phyloP scores from a whole-genome alignment of 164 flowering plant species.

The Aristolochia californica region DNA sequence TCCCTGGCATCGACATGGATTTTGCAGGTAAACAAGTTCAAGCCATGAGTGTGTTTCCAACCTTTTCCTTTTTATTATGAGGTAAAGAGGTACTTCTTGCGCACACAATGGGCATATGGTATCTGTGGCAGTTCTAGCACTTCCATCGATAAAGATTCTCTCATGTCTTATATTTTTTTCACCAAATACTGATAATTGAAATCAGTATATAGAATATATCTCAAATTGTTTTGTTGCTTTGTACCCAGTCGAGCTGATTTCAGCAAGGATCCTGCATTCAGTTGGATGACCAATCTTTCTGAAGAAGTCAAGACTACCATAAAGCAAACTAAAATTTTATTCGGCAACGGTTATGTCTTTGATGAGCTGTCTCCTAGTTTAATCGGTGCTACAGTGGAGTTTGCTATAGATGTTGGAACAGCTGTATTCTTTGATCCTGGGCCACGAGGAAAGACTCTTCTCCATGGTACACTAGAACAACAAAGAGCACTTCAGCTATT shows the following conservation, averaged over 20 bases:
- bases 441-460: slow-evolving; percentile 87
- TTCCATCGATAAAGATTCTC: too few species aligned
- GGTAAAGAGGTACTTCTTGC: neutral
- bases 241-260: slow-evolving; percentile 80
- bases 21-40: slow-evolving; percentile 61
- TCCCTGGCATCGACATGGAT: slow-evolving; percentile 89
- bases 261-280: slow-evolving; percentile 71
- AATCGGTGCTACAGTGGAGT: slow-evolving; percentile 48
- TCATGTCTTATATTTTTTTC: too few species aligned
- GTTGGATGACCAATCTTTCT: slow-evolving; percentile 64
- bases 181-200: too few species aligned
- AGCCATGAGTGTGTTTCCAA: neutral
- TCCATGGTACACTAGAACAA: slow-evolving; percentile 57
- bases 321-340: slow-evolving; percentile 56
- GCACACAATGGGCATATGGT: too few species aligned
- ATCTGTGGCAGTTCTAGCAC: too few species aligned
- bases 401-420: slow-evolving; percentile 82
- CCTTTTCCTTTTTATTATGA: neutral
- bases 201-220: too few species aligned
- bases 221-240: slow-evolving; percentile 4
- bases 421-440: slow-evolving; percentile 95
- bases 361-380: slow-evolving; percentile 72
- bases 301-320: slow-evolving; percentile 56
- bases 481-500: slow-evolving; percentile 51
- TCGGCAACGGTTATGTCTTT: slow-evolving; percentile 93